Base-by-base conservation (phyloP, 306 rosid genomes). In the Begonia masoniana region DNA sequence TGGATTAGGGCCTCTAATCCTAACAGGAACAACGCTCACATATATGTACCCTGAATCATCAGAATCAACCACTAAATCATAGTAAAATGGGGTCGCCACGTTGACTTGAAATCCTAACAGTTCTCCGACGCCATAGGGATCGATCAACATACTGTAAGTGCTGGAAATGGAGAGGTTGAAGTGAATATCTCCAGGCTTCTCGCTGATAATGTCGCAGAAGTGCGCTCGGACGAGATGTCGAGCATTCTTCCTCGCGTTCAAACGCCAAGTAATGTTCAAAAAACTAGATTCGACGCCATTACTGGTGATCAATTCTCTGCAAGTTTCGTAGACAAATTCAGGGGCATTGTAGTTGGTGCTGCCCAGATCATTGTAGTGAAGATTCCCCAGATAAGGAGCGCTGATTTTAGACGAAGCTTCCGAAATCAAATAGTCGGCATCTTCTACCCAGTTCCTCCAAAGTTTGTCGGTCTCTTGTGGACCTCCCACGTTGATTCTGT, bases 401-500 rank as follows among this genome's bases (percentile, higher is more conserved):
- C 55, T 35, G 1, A 23, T 61, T 10, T 19, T 3, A 0, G 58
- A 63, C 2, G 53, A 57, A n/a, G n/a, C 11, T 1, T 0, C 0
- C 11, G 7, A 54, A 19, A 1, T 3, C 2, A 69, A 51, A 60
- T 47, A 65, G 23, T 13, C 1, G 47, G 51, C 74, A 63, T 79
- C 81, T 31, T 50, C 5, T 13, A 16, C 6, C 82, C 81, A 79
- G 2, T 49, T 26, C 39, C 54, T 47, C 53, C 53, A 47, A 2
- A 48, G 52, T n/a, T 19, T 60, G 4, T 4, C 2, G 58, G 16
- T 13, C 6, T 8, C 7, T 12, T 3, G 9, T 5, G 24, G 0
- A 3, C 63, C 65, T 14, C 81, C 85, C 9, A 75, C 72, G 11
- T 75, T 72, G 42, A 79, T 19, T 58, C 72, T 64, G 31, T 51